phyloP scores from a whole-genome alignment of 108 stramenopile species.

The Cyclotella kingstonii region DNA sequence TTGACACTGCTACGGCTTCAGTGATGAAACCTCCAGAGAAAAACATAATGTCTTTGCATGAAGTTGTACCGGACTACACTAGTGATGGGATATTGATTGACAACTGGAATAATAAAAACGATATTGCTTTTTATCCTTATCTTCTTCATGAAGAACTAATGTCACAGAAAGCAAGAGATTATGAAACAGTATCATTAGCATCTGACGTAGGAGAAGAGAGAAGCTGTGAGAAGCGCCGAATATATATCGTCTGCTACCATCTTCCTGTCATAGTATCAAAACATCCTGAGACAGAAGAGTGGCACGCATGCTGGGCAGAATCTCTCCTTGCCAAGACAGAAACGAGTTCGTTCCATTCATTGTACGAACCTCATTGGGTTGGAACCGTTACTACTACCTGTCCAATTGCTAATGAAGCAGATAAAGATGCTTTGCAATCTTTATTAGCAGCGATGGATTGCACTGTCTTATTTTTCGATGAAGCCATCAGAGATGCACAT shows the following conservation, averaged over 20 bases:
- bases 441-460: slow-evolving; percentile 63
- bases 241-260: slow-evolving; percentile 68
- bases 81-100: slow-evolving; percentile 40
- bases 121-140: slow-evolving; percentile 18
- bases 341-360: slow-evolving; percentile 29
- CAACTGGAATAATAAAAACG: slow-evolving; percentile 30
- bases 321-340: slow-evolving; percentile 68
- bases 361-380: slow-evolving; percentile 62
- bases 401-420: slow-evolving; percentile 41
- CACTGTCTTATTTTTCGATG: slow-evolving; percentile 63
- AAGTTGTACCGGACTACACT: slow-evolving; percentile 13
- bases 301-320: slow-evolving; percentile 62
- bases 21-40: neutral
- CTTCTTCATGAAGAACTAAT: slow-evolving; percentile 18
- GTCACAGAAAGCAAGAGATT: neutral
- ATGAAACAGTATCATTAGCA: neutral
- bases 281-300: slow-evolving; percentile 34
- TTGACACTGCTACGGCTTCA: slow-evolving; percentile 21
- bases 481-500: slow-evolving; percentile 40
- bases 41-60: slow-evolving; percentile 3
- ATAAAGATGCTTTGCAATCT: slow-evolving; percentile 40
- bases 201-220: slow-evolving; percentile 2
- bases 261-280: slow-evolving; percentile 56
- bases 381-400: slow-evolving; percentile 51
- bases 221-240: slow-evolving; percentile 34